Evolutionary conservation across 75 land plant species (phyloP).

Genomic region (Larix kaempferi): DNA sequence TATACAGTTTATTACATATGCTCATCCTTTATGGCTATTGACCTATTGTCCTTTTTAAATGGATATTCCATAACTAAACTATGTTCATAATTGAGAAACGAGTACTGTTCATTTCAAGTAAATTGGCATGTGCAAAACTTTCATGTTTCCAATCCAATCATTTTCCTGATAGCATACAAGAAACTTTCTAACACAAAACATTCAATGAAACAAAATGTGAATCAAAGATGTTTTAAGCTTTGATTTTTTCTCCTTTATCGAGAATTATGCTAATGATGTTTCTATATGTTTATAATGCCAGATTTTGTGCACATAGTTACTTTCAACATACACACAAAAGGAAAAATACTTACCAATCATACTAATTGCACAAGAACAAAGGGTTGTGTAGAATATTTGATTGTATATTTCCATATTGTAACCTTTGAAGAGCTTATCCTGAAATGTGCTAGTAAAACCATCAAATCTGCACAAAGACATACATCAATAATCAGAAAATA

Average conservation of each 20-base stretch:
- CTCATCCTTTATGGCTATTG: no score
- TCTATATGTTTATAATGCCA: neutral
- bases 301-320: neutral
- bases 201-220: no score
- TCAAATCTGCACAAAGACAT: conserved; percentile 58
- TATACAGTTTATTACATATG: no score
- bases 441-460: conserved; percentile 98
- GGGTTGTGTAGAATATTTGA: conserved; percentile 89
- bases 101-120: no score
- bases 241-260: neutral
- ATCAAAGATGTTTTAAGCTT: neutral
- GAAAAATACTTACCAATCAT: conserved; percentile 46
- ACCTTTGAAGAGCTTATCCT: conserved; percentile 95
- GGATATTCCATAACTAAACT: no score
- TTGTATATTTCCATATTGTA: conserved; percentile 96
- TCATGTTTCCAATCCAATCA: no score
- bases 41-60: no score
- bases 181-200: no score
- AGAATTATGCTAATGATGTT: neutral
- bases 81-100: no score
- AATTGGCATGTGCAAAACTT: no score
- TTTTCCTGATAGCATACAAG: no score
- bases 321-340: neutral
- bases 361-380: conserved; percentile 87
- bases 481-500: neutral